Base-by-base conservation (phyloP, 345 rosid species). In the Draba incana region DNA sequence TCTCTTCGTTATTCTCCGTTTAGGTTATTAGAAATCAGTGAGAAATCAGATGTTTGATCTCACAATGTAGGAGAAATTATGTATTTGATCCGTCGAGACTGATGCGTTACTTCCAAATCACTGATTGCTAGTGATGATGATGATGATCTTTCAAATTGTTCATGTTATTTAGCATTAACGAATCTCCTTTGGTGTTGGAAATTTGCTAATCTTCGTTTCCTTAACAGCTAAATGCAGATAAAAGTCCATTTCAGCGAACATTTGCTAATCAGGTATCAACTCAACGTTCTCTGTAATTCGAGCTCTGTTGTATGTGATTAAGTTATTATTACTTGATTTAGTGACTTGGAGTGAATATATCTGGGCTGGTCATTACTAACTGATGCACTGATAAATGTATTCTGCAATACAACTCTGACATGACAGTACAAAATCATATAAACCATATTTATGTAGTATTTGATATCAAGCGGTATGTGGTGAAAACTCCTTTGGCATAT, bases 231-330 rank as follows among this genome's bases (percentile, higher is more conserved):
- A 93, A 90, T 82, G 86, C 78, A 11, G 96, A 88, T 74, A 93
- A 88, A 79, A 93, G 96, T 70, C 98, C 97, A 37, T 93, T 90
- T 64, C 98, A 93, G 64, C 78, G 98, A 64, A 88, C 96, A 57
- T 93, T 93, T 82, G 97, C 87, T 70, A 87, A 84, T 72, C 98
- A 93, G 98, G 98, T 92, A 84, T 44, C 25, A 53, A 56, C 44
- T 62, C 48, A 46, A 41, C 35, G 15, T 64, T 62, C 49, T 57
- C 16, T 55, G 37, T 58, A 52, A 28, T 4, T 57, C 11, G 20
- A 65, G 60, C 39, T 41, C 24, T 65, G 44, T 23, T 27, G 38
- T 48, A 20, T 20, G 20, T 20, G 20, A 20, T 20, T 20, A 20
- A 20, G 20, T 20, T 20, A 20, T 20, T 20, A 20, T 20, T 20